These are phyloP conservation scores for Saturnispora bothae DNA, from an alignment of 805 yeast genomes.

Conservation along the genomic window DNA sequence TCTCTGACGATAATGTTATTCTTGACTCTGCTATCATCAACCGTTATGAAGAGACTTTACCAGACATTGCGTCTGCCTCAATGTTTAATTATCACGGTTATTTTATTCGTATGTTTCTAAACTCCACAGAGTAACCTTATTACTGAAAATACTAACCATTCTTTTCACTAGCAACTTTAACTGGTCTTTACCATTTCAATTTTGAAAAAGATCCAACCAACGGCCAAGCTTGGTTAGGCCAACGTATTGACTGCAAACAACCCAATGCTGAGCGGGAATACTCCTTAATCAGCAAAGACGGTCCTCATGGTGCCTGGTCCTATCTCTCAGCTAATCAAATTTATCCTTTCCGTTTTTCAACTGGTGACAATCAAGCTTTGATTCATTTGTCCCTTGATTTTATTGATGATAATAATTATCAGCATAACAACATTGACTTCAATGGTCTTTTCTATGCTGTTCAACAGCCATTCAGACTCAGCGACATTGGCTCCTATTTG, in stretches of 20 bases:
- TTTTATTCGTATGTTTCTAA: constrained; percentile 2
- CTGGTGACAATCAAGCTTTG: not conserved
- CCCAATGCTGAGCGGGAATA: not conserved
- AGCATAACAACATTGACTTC: not conserved
- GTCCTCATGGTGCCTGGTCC: not conserved
- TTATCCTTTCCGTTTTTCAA: not conserved
- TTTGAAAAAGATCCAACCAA: not conserved
- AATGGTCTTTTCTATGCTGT: not conserved
- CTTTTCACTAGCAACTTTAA: not conserved
- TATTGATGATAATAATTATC: not conserved
- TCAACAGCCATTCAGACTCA: not conserved
- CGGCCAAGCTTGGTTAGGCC: not conserved
- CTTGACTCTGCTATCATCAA: too few relatives aligned
- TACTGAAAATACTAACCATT: not conserved
- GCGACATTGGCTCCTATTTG: not conserved
- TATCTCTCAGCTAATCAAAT: not conserved
- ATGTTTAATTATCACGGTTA: not conserved
- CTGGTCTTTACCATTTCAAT: constrained; percentile 3
- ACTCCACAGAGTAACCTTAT: not conserved
- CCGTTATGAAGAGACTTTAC: too few relatives aligned
- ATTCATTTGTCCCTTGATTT: constrained; percentile 1
- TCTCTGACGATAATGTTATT: too few relatives aligned
- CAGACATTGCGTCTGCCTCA: too few relatives aligned
- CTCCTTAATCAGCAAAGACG: not conserved
- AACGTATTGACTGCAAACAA: not conserved